Conservation (phyloP, 106 monocot species). For the Dendrobium catenatum region DNA sequence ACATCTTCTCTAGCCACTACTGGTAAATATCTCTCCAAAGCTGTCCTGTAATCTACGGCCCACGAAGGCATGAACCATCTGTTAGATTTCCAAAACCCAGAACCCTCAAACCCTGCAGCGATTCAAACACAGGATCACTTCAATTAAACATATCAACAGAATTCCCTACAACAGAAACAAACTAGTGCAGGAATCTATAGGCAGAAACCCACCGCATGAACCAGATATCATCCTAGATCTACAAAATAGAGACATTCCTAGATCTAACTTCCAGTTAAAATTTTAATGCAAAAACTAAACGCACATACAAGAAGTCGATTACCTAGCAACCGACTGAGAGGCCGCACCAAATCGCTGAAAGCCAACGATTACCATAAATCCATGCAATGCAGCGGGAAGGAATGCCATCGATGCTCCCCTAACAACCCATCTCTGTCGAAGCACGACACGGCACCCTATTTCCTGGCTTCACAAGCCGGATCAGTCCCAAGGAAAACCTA, state of each 20-base stretch:
- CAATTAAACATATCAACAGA: neutral
- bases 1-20: constrained; percentile 33
- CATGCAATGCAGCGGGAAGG: constrained; percentile 13
- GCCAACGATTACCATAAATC: constrained; percentile 7
- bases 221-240: constrained; percentile 13
- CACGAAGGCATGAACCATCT: neutral
- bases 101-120: constrained; percentile 16
- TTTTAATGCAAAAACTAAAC: neutral
- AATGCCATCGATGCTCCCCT: neutral
- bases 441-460: neutral
- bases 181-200: neutral
- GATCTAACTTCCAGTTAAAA: constrained; percentile 1
- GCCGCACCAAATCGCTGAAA: constrained; percentile 5
- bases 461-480: neutral
- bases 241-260: constrained; percentile 8
- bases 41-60: neutral
- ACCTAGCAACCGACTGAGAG: neutral
- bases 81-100: neutral
- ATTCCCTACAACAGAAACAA: neutral
- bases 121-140: neutral
- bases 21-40: neutral
- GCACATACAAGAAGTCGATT: neutral
- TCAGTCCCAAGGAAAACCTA: neutral
- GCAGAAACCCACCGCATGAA: neutral
- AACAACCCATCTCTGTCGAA: neutral